phyloP scores from a whole-genome alignment of 2,329 filamentous ascomycete genomes.

The Elsinoe fawcettii region DNA sequence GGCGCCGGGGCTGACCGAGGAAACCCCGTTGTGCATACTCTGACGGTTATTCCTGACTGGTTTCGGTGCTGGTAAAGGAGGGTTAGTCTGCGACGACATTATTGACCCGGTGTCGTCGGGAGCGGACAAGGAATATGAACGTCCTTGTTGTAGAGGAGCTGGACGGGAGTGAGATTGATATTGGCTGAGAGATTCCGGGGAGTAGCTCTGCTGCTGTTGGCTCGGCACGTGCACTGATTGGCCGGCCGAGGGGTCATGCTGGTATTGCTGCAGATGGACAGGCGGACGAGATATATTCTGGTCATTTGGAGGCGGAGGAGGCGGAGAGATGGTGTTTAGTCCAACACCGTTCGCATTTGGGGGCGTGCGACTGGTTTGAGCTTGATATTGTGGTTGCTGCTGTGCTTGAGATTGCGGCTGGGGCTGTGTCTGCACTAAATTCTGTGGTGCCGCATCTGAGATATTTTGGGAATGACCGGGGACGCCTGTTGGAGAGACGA shows the following conservation, averaged over 20 bases:
- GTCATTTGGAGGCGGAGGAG: conserved; percentile 7
- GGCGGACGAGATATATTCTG: conserved; percentile 12
- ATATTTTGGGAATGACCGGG: conserved; percentile 11
- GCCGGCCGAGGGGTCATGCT: conserved; percentile 13
- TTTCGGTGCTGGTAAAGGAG: conserved; percentile 24
- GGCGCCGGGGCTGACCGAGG: conserved; percentile 9
- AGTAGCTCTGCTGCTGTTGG: conserved; percentile 12
- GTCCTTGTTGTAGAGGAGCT: neutral
- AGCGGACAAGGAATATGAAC: conserved; percentile 14
- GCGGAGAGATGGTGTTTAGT: conserved; percentile 8
- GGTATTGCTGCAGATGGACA: conserved; percentile 1
- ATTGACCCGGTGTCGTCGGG: conserved; percentile 24
- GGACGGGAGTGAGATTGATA: conserved; percentile 16
- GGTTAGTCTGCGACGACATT: conserved; percentile 28
- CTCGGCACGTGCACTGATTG: conserved; percentile 15
- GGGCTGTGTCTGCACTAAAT: conserved; percentile 14
- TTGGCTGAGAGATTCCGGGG: conserved; percentile 14
- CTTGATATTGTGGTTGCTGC: conserved; percentile 15
- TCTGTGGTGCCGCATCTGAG: conserved; percentile 10
- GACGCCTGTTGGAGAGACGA: neutral
- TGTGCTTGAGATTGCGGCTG: conserved; percentile 16
- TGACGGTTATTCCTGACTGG: conserved; percentile 26
- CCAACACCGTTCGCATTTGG: conserved; percentile 13
- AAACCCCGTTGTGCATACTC: conserved; percentile 27
- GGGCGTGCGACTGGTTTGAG: conserved; percentile 13